Conservation (phyloP, 2,329 filamentous ascomycete species). For the Chaetothyriales sp. region DNA sequence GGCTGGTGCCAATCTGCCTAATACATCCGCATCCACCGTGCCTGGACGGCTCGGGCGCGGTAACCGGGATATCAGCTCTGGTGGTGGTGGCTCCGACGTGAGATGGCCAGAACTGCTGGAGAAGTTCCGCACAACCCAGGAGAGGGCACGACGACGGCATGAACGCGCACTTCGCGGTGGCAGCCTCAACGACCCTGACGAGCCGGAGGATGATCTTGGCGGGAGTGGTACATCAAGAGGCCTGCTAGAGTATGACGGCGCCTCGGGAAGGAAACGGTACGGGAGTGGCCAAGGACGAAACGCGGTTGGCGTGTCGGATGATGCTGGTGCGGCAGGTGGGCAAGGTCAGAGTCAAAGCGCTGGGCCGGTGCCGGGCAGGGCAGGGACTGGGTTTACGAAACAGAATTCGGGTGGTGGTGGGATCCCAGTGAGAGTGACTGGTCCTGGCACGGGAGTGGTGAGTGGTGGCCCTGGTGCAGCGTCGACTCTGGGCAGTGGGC, state of each 20-base stretch:
- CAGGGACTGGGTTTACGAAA: neutral
- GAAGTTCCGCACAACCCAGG: constrained; percentile 84
- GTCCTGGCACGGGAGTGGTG: constrained; percentile 1
- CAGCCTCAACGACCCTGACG: constrained; percentile 3
- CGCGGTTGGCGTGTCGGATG: neutral
- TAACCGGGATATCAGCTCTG: constrained; percentile 6
- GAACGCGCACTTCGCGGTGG: constrained; percentile 12
- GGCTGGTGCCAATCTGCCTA: neutral
- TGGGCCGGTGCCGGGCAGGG: neutral
- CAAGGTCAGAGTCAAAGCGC: neutral
- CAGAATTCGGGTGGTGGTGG: constrained; percentile 3
- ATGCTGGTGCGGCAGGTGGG: neutral
- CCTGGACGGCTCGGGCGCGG: constrained; percentile 6
- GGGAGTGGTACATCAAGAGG: neutral
- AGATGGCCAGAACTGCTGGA: constrained; percentile 87
- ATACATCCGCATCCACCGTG: constrained; percentile 2
- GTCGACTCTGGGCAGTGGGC: constrained; percentile 2
- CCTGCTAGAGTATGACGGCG: neutral
- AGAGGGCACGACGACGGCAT: constrained; percentile 47
- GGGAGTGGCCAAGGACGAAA: neutral
- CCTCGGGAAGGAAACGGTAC: neutral
- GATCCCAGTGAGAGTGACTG: neutral
- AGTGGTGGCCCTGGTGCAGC: constrained; percentile 1
- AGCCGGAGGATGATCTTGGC: neutral
- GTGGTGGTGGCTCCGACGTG: constrained; percentile 43